Conservation (phyloP, 192 early-diverging fungal species). For the Chytriomyces confervae region DNA sequence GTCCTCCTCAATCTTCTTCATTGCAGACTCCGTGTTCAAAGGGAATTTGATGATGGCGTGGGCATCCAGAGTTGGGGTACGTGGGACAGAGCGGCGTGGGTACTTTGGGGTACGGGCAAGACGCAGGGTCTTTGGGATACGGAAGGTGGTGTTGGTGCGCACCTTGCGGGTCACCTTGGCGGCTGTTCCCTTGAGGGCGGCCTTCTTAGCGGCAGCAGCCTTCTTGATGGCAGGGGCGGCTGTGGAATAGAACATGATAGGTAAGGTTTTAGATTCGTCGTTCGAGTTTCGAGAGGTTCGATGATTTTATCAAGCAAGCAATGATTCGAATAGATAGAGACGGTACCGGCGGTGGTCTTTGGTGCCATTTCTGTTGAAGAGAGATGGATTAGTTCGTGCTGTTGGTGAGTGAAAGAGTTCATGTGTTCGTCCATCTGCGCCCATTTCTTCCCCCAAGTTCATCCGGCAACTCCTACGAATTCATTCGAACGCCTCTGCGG, state of each 20-base stretch:
- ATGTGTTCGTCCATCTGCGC: too few relatives aligned
- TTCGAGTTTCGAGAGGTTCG: too few relatives aligned
- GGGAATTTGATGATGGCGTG: slow-evolving; percentile 90
- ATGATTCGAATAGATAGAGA: too few relatives aligned
- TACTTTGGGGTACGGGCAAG: slow-evolving; percentile 91
- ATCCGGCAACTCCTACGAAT: too few relatives aligned
- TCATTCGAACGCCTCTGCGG: too few relatives aligned
- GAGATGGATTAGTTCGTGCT: too few relatives aligned
- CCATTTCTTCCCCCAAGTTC: too few relatives aligned
- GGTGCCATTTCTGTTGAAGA: too few relatives aligned
- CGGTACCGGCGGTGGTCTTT: too few relatives aligned
- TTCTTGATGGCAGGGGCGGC: slow-evolving; percentile 71
- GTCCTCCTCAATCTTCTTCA: slow-evolving; percentile 99
- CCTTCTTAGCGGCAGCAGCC: slow-evolving; percentile 96
- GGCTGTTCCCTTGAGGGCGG: slow-evolving; percentile 91
- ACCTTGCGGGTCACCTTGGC: slow-evolving; percentile 86
- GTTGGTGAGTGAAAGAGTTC: too few relatives aligned
- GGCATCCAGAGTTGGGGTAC: slow-evolving; percentile 82
- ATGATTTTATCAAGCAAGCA: too few relatives aligned
- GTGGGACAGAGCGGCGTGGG: slow-evolving; percentile 85
- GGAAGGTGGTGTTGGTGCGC: slow-evolving; percentile 91
- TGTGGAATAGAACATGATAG: slow-evolving; percentile 2
- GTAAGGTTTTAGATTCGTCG: too few relatives aligned
- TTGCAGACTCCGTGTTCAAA: slow-evolving; percentile 96
- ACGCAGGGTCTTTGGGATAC: slow-evolving; percentile 93